Percentiles rank a stretch among this genome's conserved stretches.
Evolutionary conservation across 305 asterid genomes (phyloP).

Genomic region (Fraxinus albicans): DNA sequence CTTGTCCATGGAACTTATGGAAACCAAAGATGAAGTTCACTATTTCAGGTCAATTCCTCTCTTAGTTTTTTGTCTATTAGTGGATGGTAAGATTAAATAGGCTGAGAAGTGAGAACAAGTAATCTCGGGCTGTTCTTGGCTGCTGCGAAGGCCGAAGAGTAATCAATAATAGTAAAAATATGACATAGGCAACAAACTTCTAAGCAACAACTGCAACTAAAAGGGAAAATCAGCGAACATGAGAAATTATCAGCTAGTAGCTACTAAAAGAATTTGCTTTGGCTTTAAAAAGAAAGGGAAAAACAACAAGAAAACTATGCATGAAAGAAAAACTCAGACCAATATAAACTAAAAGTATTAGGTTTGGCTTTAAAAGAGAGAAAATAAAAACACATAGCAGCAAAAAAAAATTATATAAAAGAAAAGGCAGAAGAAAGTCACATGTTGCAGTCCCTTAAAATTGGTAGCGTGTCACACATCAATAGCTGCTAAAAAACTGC

Average conservation of each 20-base stretch:
- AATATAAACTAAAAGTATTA: not conserved
- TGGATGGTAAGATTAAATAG: not conserved
- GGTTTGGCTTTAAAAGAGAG: not conserved
- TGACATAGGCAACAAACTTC: not conserved
- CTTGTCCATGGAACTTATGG: slow-evolving; percentile 80
- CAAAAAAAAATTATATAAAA: not conserved
- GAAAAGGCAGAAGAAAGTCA: not conserved
- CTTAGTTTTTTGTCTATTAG: not conserved
- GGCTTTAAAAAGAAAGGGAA: not conserved
- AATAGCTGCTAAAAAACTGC: not conserved
- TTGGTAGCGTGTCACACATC: not conserved
- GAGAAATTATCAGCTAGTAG: not conserved
- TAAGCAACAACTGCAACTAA: not conserved
- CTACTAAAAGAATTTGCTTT: not conserved
- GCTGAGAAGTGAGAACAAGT: not conserved
- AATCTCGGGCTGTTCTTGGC: not conserved
- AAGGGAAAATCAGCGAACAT: not conserved
- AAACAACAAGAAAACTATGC: not conserved
- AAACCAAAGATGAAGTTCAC: slow-evolving; percentile 55
- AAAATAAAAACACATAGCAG: not conserved
- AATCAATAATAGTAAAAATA: not conserved
- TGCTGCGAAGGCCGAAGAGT: not conserved
- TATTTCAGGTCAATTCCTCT: slow-evolving; percentile 60
- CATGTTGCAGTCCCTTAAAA: not conserved
- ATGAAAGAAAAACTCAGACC: not conserved